A percentile compares a stretch with the other conserved stretches of the same genome.
Conservation (phyloP, 257 asterid genomes). For the Nyctanthes arbortristis region DNA sequence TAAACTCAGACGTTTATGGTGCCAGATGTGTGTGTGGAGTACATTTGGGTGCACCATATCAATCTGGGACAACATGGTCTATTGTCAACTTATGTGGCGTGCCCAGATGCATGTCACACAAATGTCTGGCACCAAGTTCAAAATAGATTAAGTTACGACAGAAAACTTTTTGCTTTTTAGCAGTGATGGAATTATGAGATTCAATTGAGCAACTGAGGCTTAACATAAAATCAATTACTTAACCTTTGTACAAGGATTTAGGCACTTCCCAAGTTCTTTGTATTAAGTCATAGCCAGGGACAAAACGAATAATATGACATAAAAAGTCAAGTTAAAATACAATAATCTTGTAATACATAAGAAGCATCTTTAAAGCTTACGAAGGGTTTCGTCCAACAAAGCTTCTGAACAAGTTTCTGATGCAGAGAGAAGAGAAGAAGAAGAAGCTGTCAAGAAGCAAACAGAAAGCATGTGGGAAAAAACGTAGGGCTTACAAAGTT, state of each 20-base stretch:
- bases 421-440: slow-evolving; percentile 14
- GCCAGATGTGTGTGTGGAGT: too few relatives aligned
- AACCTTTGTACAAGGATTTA: slow-evolving; percentile 45
- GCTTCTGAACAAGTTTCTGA: slow-evolving; percentile 68
- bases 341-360: neutral
- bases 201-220: neutral
- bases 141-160: neutral
- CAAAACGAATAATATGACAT: neutral
- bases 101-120: too few relatives aligned
- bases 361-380: slow-evolving; percentile 35
- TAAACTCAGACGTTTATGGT: too few relatives aligned
- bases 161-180: neutral
- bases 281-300: neutral
- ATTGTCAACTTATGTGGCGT: too few relatives aligned
- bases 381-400: slow-evolving; percentile 28
- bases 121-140: too few relatives aligned
- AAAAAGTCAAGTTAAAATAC: neutral
- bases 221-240: slow-evolving; percentile 1
- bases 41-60: too few relatives aligned
- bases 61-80: too few relatives aligned
- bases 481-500: too few relatives aligned
- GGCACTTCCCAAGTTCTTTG: slow-evolving; percentile 41
- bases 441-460: neutral
- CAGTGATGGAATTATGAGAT: neutral
- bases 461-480: too few relatives aligned